A percentile compares a stretch with the other conserved stretches of the same genome.
Evolutionary conservation across 225 moss, liverwort and hornwort genomes (phyloP).

Genomic region (Physcomitrellopsis africana): DNA sequence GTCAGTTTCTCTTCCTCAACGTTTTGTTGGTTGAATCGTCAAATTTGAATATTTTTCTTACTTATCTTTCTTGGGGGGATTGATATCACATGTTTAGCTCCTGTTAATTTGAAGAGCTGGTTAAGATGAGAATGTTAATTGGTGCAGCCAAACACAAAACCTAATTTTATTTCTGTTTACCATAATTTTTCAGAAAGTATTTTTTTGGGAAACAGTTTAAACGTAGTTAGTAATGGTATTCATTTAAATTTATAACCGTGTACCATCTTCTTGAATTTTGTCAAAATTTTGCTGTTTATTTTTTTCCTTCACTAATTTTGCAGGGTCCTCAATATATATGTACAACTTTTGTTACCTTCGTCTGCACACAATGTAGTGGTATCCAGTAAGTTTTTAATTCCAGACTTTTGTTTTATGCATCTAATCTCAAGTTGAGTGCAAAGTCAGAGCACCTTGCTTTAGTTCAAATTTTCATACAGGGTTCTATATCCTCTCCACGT

Average conservation of each 20-base stretch:
- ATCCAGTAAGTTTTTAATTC: conserved; percentile 76
- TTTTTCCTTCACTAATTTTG: conserved; percentile 17
- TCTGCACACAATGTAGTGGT: conserved; percentile 97
- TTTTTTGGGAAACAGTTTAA: neutral
- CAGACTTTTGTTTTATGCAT: neutral
- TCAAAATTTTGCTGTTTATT: neutral
- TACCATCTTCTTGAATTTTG: neutral
- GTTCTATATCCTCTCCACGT: neutral
- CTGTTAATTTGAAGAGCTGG: too few species aligned
- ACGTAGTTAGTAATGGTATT: neutral
- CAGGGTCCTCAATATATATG: conserved; percentile 99
- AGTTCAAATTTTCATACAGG: neutral
- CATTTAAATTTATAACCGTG: neutral
- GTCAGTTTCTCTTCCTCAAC: conserved; percentile 30
- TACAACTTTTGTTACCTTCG: conserved; percentile 89
- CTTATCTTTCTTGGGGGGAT: too few species aligned
- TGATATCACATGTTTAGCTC: too few species aligned
- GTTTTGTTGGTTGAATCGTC: neutral
- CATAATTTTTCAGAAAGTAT: neutral
- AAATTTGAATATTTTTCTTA: too few species aligned
- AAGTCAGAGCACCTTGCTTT: conserved; percentile 5
- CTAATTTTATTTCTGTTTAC: neutral
- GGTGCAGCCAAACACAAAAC: neutral
- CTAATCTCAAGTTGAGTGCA: neutral
- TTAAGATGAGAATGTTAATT: neutral